Evolutionary conservation across 148 eudicot species (phyloP), one percentile per base, ranked within the genome.

Genomic region (Cornus kousa): DNA sequence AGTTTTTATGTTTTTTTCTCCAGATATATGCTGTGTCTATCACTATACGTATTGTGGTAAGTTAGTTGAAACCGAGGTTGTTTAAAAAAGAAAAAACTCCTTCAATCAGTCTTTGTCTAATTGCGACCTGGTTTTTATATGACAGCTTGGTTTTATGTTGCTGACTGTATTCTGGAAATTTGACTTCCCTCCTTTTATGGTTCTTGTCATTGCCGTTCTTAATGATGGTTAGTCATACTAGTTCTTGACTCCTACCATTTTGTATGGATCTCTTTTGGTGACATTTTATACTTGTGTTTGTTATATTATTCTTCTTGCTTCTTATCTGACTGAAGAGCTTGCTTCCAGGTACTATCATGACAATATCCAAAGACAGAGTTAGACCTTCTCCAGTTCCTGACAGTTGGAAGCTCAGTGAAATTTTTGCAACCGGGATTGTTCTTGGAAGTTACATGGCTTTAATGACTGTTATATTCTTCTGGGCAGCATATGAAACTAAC

Each of bases 1-100:
- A 8, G 31, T 73, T 67, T 39, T 7, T 77, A 72, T 64, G 3
- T 10, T 71, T 46, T 77, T 23, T n/a, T 74, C 33, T 81, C n/a
- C 86, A 91, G 94, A 91, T 91, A 48, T 91, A 91, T 81, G 94
- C 94, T 22, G 94, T 91, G 31, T 91, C 94, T 7, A 91, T 91
- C 76, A 91, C 94, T 53, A 87, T 91, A 12, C 94, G 94, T 89
- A 86, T 91, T 70, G 94, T 91, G 86, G 94, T 91, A 89, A 81
- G 90, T 81, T 68, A 23, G 68, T 53, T 55, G 0, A 62, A 31
- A 23, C 3, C 13, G 71, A 40, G 57, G 39, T 68, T 78, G 20
- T 75, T 62, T 20, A 53, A 19, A 62, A 19, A 28, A 60, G 16
- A 3, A 17, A 62, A 67, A 57, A 70, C 14, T 37, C 35, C 9